phyloP scores from a whole-genome alignment of 164 flowering plant species.

The Cinnamomum chago region DNA sequence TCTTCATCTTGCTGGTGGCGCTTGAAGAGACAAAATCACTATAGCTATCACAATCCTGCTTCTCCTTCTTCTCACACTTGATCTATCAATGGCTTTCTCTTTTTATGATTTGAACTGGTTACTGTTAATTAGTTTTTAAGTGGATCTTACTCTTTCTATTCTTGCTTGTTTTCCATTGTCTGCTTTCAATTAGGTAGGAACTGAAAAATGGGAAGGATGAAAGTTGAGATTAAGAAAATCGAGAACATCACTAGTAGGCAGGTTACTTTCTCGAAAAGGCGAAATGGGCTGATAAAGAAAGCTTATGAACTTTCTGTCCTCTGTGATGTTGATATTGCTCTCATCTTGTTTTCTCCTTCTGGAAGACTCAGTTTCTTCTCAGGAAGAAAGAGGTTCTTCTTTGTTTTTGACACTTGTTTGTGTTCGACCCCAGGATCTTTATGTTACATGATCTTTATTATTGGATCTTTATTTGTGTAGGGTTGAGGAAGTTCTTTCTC shows the following conservation, averaged over 20 bases:
- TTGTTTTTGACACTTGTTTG: not conserved
- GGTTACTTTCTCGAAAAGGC: conserved; percentile 69
- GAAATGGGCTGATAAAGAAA: conserved; percentile 75
- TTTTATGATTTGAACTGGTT: not conserved
- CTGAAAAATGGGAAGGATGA: conserved; percentile 6
- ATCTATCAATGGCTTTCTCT: not conserved
- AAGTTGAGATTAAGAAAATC: conserved; percentile 44
- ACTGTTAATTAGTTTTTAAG: not conserved
- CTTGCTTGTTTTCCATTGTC: not conserved
- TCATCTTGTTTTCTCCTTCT: conserved; percentile 72
- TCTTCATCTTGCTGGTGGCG: not conserved
- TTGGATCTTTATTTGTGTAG: conserved; percentile 14
- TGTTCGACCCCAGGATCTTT: not conserved
- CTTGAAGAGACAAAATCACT: not conserved
- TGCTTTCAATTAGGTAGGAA: not conserved
- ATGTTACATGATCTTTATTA: not conserved
- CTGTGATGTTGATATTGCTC: conserved; percentile 67
- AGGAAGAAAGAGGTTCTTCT: conserved; percentile 36
- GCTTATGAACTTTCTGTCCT: conserved; percentile 70
- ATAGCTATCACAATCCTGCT: not conserved
- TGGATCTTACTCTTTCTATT: not conserved
- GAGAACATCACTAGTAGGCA: conserved; percentile 68
- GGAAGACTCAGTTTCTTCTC: conserved; percentile 53
- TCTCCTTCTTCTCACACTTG: not conserved
- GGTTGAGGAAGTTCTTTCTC: conserved; percentile 49